Evolutionary conservation across 164 flowering plant genomes (phyloP), one percentile per base, ranked within the genome.

Genomic region (Cinnamomum chago): DNA sequence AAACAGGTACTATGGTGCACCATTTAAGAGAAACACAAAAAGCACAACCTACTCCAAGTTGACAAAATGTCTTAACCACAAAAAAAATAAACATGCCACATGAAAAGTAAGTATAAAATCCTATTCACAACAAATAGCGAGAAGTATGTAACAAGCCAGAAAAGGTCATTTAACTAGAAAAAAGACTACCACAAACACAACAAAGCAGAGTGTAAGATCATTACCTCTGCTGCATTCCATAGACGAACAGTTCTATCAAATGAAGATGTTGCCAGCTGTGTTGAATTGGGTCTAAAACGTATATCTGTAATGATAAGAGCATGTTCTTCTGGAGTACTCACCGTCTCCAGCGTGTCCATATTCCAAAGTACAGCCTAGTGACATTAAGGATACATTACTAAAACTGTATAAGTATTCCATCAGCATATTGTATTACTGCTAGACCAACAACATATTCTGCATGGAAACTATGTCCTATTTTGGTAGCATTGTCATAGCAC

Each of bases 181-280:
- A 14, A 17, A 17, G 13, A 55, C n/a, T 17, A 14, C 5, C 5
- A 55, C n/a, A 20, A 15, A 17, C 20, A 14, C 60, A 18, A 55
- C 60, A 72, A 28, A 58, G 14, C 24, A 35, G 62, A 22, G 9
- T 55, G 72, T 73, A 69, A 9, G 10, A 75, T 33, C 73, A 62
- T 86, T 88, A 94, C 97, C 72, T 91, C 86, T 67, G 91, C 84
- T 51, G 97, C 98, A 90, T 94, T 90, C 98, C 98, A 94, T 50
- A 94, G 77, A 73, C 96, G 84, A 74, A 95, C 89, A 67, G 95
- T 87, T 77, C 84, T 82, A 80, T 95, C 99, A 79, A 84, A 85
- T 30, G 99, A 95, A 78, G 98, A 90, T 50, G 99, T 95, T 14
- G 90, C 93, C 58, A 95, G 78, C 79, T 94, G 97, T 75, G 95